Evolutionary conservation across 1,139 yeast species (phyloP).

Genomic region (Geotrichum citri-aurantii): DNA sequence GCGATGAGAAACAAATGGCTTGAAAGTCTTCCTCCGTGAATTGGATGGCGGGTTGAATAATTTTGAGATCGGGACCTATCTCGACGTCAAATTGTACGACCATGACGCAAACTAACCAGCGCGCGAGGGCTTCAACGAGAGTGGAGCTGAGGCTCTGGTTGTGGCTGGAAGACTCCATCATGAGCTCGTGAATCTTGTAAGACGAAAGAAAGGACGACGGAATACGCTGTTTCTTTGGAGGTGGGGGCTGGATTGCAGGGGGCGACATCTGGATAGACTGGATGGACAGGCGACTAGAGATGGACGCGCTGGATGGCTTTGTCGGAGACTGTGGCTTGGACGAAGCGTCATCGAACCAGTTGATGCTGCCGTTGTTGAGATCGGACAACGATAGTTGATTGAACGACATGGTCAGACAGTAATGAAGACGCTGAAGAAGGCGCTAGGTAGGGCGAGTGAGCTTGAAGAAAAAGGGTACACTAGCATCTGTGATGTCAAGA

Average conservation of each 20-base stretch:
- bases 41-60: constrained; percentile 28
- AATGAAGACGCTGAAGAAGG: neutral
- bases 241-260: constrained; percentile 3
- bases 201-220: constrained; percentile 29
- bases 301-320: neutral
- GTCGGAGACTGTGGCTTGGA: neutral
- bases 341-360: constrained; percentile 3
- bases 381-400: constrained; percentile 1
- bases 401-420: neutral
- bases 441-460: neutral
- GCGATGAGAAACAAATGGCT: constrained; percentile 30
- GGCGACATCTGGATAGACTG: neutral
- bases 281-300: neutral
- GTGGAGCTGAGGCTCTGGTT: constrained; percentile 11
- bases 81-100: constrained; percentile 36
- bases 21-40: constrained; percentile 29
- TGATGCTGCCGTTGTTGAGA: neutral
- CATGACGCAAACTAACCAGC: constrained; percentile 32
- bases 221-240: constrained; percentile 13
- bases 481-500: neutral
- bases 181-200: constrained; percentile 28
- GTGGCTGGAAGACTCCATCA: constrained; percentile 20
- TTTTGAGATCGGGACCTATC: constrained; percentile 34
- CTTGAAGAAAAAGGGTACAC: neutral
- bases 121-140: constrained; percentile 16